These are phyloP conservation scores for Pichia eremophila DNA, from an alignment of 805 yeast genomes.

Conservation along the genomic window DNA sequence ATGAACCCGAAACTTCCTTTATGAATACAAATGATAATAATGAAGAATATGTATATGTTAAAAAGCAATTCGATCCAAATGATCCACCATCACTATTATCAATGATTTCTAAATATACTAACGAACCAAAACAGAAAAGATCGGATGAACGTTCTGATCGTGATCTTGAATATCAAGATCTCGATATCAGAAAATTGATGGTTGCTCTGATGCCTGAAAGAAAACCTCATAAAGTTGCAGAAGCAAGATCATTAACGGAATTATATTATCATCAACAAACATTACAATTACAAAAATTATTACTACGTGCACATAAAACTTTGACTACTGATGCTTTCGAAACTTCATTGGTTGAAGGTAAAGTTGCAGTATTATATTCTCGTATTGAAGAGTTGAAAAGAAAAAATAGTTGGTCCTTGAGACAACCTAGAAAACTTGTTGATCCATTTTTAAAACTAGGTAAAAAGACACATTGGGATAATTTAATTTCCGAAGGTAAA, in stretches of 20 bases:
- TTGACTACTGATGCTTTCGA: conserved; percentile 80
- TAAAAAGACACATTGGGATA: conserved; percentile 60
- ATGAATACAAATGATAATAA: neutral
- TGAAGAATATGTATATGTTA: neutral
- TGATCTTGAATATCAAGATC: conserved; percentile 27
- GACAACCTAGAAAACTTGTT: conserved; percentile 65
- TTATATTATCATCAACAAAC: conserved; percentile 82
- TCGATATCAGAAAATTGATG: conserved; percentile 35
- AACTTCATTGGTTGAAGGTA: conserved; percentile 79
- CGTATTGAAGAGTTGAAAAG: conserved; percentile 88
- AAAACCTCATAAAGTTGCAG: conserved; percentile 45
- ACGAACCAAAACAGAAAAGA: conserved; percentile 16
- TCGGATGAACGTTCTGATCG: conserved; percentile 22
- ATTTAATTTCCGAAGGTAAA: conserved; percentile 62
- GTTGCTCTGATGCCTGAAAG: conserved; percentile 40
- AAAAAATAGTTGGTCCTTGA: conserved; percentile 80
- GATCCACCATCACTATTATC: conserved; percentile 23
- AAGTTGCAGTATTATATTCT: conserved; percentile 79
- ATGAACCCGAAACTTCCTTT: neutral
- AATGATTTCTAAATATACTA: conserved; percentile 21
- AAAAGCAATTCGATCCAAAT: conserved; percentile 7
- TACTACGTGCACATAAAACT: conserved; percentile 81
- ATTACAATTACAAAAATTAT: conserved; percentile 67
- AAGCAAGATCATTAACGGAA: conserved; percentile 69
- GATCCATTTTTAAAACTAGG: conserved; percentile 49